Conservation (phyloP, 352 stramenopile genomes). For the Thalassiosira allenii region DNA sequence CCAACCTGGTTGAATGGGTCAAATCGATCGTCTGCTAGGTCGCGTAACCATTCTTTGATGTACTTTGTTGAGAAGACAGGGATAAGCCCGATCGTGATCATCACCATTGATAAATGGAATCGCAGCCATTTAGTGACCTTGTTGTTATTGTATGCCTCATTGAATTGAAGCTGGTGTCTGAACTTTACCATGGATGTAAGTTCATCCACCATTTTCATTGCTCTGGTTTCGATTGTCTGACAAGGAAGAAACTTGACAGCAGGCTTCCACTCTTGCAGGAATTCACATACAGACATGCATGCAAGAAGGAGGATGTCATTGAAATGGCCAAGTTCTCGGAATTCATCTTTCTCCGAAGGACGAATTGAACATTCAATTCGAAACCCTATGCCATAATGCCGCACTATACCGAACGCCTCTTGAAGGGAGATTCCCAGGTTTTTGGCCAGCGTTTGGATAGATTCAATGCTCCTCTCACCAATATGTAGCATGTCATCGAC, state of each 20-base stretch:
- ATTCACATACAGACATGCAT: not conserved
- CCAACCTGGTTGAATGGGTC: constrained; percentile 3
- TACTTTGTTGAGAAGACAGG: constrained; percentile 15
- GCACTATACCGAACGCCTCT: constrained; percentile 7
- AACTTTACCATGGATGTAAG: constrained; percentile 6
- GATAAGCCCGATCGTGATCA: constrained; percentile 22
- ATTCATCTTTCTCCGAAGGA: constrained; percentile 1
- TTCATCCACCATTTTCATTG: not conserved
- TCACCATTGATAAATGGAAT: constrained; percentile 3
- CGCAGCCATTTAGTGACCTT: constrained; percentile 17
- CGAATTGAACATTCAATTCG: constrained; percentile 28
- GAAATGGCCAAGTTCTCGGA: constrained; percentile 16
- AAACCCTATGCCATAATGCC: constrained; percentile 1
- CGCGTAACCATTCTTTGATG: constrained; percentile 5
- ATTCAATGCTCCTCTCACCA: constrained; percentile 9
- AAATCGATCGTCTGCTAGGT: constrained; percentile 6
- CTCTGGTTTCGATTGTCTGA: constrained; percentile 1
- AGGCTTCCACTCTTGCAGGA: not conserved
- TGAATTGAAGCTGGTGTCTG: not conserved
- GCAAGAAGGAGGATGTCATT: constrained; percentile 28
- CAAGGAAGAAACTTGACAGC: not conserved
- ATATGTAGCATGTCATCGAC: constrained; percentile 8
- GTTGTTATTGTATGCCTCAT: constrained; percentile 2
- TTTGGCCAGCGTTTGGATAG: constrained; percentile 5
- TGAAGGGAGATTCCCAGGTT: not conserved